A percentile compares a stretch with the other conserved stretches of the same genome.
These are phyloP conservation scores for Ploettnerulaceae sp. DNA, from an alignment of 2,329 filamentous ascomycete species.

Conservation along the genomic window DNA sequence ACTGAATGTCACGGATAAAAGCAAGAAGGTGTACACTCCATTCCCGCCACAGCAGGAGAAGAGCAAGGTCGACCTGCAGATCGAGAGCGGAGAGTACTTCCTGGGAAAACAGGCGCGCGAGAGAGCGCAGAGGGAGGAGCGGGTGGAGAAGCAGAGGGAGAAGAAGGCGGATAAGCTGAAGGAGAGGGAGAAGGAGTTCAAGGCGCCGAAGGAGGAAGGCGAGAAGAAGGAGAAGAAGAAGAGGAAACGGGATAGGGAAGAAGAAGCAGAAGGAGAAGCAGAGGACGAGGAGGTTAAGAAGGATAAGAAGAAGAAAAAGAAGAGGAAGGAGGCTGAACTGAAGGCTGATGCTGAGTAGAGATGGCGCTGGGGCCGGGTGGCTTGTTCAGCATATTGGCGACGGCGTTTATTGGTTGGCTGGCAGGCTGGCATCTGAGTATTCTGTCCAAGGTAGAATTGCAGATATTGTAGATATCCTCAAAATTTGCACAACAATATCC, in stretches of 20 bases:
- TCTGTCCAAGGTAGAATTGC: not conserved
- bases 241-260: slow-evolving; percentile 31
- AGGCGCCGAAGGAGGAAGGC: slow-evolving; percentile 74
- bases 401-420: slow-evolving; percentile 13
- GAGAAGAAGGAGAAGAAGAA: slow-evolving; percentile 52
- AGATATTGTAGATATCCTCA: not conserved
- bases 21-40: slow-evolving; percentile 90
- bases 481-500: too few relatives aligned
- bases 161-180: slow-evolving; percentile 86
- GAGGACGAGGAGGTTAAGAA: slow-evolving; percentile 28
- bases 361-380: not conserved
- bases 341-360: slow-evolving; percentile 13
- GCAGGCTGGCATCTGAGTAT: not conserved
- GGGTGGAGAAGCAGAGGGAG: slow-evolving; percentile 77
- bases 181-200: slow-evolving; percentile 79
- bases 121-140: slow-evolving; percentile 70
- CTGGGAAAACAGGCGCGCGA: slow-evolving; percentile 90
- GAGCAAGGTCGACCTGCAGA: slow-evolving; percentile 97
- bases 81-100: slow-evolving; percentile 97
- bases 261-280: slow-evolving; percentile 18
- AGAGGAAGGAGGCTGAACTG: slow-evolving; percentile 13
- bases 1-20: slow-evolving; percentile 84
- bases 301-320: slow-evolving; percentile 23
- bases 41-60: slow-evolving; percentile 97
- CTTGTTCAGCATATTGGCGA: slow-evolving; percentile 19